Base-by-base conservation (phyloP, 2,329 filamentous ascomycete genomes). In the Podosphaera aphanis region DNA sequence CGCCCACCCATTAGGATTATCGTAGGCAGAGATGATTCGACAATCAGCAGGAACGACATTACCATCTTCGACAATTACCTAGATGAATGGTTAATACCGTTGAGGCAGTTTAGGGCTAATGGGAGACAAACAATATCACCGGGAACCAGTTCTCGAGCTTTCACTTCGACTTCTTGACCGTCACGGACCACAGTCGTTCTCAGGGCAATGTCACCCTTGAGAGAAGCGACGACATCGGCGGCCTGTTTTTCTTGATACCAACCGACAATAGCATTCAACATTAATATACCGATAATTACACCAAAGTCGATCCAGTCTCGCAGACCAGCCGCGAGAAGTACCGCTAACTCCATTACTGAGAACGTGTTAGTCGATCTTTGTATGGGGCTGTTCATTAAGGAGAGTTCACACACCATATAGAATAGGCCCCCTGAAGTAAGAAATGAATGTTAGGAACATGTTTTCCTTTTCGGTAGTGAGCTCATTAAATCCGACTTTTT, bases 161-260 rank as follows among this genome's bases (percentile, higher is more conserved):
- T 71, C 61, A 83, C 79, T 50, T 78, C 73, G 55, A 74, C 64
- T 63, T 80, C 74, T 50, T 66, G 64, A 50, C 79, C 77, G 58
- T 80, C 69, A 57, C 79, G 77, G 54, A 83, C 63, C 56, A 79
- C 76, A 50, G 65, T 67, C 42, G 76, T 73, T 63, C 74, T 78
- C 74, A 83, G 79, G 56, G 79, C 79, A 58, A 84, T 83, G 57
- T 83, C 79, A 65, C 79, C 79, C 67, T 83, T 83, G 50, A 83
- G 65, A 51, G 67, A 73, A 47, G 78, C 78, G 56, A 82, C 78
- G 57, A 83, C 77, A 63, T 83, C 79, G 53, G 77, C 79, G 55
- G 79, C 79, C 63, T 83, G 78, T 67, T 83, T 83, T 64, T 83
- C 79, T 62, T 83, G 79, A 62, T 83, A 83, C 73, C 78, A 83